Conservation (phyloP, 305 asterid species). For the Fraxinus latifolia region DNA sequence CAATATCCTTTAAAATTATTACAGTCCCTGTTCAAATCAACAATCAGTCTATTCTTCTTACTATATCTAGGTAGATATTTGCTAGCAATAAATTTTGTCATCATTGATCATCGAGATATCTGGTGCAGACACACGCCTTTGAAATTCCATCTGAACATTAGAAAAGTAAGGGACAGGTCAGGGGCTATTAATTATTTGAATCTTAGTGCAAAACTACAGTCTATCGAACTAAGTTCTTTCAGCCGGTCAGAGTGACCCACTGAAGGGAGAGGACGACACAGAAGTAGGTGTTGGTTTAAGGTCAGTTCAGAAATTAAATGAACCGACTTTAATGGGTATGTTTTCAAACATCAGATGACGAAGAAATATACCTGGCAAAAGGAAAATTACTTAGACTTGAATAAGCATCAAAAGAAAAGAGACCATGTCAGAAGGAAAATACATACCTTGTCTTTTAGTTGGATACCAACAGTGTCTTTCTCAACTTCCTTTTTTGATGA, state of each 20-base stretch:
- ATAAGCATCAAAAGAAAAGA: not conserved
- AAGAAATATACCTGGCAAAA: not conserved
- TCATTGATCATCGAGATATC: not conserved
- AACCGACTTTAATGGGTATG: not conserved
- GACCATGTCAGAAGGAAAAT: not conserved
- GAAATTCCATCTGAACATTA: not conserved
- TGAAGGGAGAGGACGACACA: not conserved
- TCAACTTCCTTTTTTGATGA: not conserved
- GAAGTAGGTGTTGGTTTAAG: not conserved
- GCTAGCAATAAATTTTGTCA: not conserved
- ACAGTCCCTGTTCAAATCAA: not conserved
- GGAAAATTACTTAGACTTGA: not conserved
- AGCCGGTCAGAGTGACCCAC: not conserved
- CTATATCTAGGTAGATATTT: not conserved
- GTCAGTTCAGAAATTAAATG: not conserved
- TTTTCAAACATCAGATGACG: not conserved
- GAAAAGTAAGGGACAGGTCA: not conserved
- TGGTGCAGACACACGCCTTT: not conserved
- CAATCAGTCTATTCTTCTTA: not conserved
- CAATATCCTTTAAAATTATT: not conserved
- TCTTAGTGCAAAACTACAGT: not conserved
- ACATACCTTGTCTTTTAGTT: not conserved
- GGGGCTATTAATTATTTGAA: not conserved
- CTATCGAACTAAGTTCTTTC: not conserved
- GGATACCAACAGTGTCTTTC: not conserved